Evolutionary conservation across 2,329 filamentous ascomycete species (phyloP), one percentile per base, ranked within the genome.

Genomic region (Aspergillus udagawae): DNA sequence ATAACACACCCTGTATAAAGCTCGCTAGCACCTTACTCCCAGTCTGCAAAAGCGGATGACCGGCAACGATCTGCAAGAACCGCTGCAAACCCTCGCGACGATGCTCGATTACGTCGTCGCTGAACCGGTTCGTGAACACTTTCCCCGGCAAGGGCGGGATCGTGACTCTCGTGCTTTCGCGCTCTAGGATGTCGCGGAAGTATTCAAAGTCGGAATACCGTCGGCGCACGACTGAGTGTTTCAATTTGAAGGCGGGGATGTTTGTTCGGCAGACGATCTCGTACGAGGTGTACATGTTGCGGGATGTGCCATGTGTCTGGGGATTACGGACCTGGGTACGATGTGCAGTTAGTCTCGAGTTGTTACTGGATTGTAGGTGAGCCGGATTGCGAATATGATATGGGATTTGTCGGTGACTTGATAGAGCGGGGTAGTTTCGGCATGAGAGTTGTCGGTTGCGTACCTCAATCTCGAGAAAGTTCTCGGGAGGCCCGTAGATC

Each of bases 141-240:
- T 97, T 99, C 52, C 94, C 94, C 0, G 94, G 94, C 62, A 99
- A 80, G 4, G 94, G 93, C 0, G 94, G 94, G 70, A 99, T 99
- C 23, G 92, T 96, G 57, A 99, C 94, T 63, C 93, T 86, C 57
- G 92, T 92, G 67, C 86, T 90, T 79, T 99, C 94, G 66, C 94
- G 88, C 84, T 99, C 94, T 59, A 99, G 85, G 63, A 97, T 96
- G 76, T 99, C 94, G 72, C 94, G 90, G 77, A 99, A 99, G 79
- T 96, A 93, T 79, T 99, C 94, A 75, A 99, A 99, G 77, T 99
- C 94, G 56, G 89, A 94, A 81, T 99, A 99, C 53, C 94, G 91
- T 61, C 94, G 87, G 66, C 92, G 91, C 61, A 99, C 94, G 66
- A 87, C 86, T 63, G 87, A 92, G 73, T 90, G 85, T 65, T 92